Evolutionary conservation across 2,329 filamentous ascomycete species (phyloP).

Genomic region (Coniochaeta pulveracea): DNA sequence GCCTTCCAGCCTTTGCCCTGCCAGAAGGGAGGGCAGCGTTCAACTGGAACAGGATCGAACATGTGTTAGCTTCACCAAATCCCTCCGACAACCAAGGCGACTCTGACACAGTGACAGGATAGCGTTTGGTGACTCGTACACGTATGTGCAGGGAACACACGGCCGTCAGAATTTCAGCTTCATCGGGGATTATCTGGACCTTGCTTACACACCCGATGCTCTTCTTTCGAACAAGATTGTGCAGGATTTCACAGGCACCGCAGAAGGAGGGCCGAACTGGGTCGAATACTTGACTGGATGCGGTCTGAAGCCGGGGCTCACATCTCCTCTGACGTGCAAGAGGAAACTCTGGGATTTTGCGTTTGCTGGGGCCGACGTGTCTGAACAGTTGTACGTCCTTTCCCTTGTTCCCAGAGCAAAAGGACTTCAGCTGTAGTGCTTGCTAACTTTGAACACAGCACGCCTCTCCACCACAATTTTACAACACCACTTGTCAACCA

Average conservation of each 20-base stretch:
- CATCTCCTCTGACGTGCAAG: slow-evolving; percentile 27
- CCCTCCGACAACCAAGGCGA: not conserved
- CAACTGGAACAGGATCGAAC: slow-evolving; percentile 1
- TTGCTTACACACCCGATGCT: slow-evolving; percentile 28
- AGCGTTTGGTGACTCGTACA: slow-evolving; percentile 39
- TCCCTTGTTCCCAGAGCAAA: slow-evolving; percentile 14
- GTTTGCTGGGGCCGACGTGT: slow-evolving; percentile 40
- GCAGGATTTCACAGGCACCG: slow-evolving; percentile 37
- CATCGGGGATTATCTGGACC: slow-evolving; percentile 37
- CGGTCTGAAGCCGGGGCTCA: slow-evolving; percentile 29
- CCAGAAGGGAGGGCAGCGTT: not conserved
- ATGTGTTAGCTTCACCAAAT: not conserved
- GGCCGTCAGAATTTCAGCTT: slow-evolving; percentile 39
- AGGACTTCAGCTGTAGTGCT: slow-evolving; percentile 9
- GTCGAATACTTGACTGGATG: slow-evolving; percentile 40
- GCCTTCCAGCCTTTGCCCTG: not conserved
- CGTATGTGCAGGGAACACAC: slow-evolving; percentile 40
- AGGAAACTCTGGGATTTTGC: slow-evolving; percentile 44
- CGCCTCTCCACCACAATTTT: slow-evolving; percentile 37
- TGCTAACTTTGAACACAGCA: too few relatives aligned
- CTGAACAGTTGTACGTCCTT: slow-evolving; percentile 17
- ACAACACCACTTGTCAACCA: slow-evolving; percentile 38
- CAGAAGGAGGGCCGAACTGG: slow-evolving; percentile 43
- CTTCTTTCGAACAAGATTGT: slow-evolving; percentile 36
- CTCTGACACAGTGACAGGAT: slow-evolving; percentile 11